Conservation (phyloP, 768 basidiomycete species). For the Mycena capillaripes region DNA sequence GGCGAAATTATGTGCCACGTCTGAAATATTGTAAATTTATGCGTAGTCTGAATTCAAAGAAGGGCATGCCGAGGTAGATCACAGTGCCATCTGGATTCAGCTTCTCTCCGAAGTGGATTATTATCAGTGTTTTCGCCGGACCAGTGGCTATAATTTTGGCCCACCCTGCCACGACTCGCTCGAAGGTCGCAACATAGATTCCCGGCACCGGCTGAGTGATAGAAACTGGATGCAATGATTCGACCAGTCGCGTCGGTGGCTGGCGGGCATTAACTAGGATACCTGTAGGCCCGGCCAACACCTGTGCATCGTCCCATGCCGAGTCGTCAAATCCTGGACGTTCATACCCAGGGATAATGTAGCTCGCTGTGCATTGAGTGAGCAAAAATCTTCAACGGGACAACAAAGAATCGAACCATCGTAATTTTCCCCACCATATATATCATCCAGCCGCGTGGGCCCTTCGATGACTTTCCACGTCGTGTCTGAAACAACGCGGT, state of each 20-base stretch:
- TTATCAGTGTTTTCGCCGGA: conserved; percentile 40
- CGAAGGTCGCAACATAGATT: conserved; percentile 40
- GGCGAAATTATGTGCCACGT: conserved; percentile 34
- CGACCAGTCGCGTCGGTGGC: conserved; percentile 41
- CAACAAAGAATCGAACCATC: conserved; percentile 35
- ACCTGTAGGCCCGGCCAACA: conserved; percentile 37
- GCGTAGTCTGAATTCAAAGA: background rate
- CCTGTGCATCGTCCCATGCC: conserved; percentile 35
- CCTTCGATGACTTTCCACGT: conserved; percentile 43
- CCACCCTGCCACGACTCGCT: conserved; percentile 46
- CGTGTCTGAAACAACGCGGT: conserved; percentile 37
- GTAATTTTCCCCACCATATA: conserved; percentile 47
- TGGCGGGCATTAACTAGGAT: conserved; percentile 40
- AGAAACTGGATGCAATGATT: conserved; percentile 38
- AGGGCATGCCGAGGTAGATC: conserved; percentile 4
- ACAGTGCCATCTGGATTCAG: conserved; percentile 38
- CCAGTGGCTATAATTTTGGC: conserved; percentile 40
- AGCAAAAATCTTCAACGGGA: background rate
- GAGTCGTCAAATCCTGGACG: conserved; percentile 37
- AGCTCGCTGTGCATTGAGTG: conserved; percentile 37
- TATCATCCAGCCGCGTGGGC: conserved; percentile 45
- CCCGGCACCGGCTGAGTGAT: conserved; percentile 41
- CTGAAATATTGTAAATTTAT: background rate
- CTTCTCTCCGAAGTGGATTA: conserved; percentile 46
- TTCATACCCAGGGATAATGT: conserved; percentile 39